These are phyloP conservation scores for Neurospora crassa DNA, from an alignment of 2,329 filamentous ascomycete species.

Conservation along the genomic window DNA sequence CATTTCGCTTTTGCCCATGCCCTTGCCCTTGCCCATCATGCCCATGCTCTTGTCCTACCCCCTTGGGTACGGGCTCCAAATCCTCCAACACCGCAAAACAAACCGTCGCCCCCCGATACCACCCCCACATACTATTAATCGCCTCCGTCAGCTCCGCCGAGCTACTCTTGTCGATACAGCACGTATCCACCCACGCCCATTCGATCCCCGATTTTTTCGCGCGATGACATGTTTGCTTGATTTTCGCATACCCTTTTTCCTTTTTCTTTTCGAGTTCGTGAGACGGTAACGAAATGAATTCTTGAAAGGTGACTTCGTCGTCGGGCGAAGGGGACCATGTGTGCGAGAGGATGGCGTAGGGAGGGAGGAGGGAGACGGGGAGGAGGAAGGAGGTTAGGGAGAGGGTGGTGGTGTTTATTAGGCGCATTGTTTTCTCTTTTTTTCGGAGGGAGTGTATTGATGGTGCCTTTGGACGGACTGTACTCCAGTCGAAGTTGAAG, in stretches of 20 bases:
- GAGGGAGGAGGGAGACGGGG: conserved; percentile 3
- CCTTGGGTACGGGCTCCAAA: background rate
- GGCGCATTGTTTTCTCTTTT: conserved; percentile 5
- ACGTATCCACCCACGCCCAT: conserved; percentile 12
- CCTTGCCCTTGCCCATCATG: too few species aligned
- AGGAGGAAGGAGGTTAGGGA: conserved; percentile 10
- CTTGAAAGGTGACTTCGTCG: conserved; percentile 10
- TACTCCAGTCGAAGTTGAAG: too few species aligned
- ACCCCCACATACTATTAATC: conserved; percentile 11
- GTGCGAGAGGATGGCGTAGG: conserved; percentile 11
- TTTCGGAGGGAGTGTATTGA: too few species aligned
- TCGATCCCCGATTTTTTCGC: conserved; percentile 4
- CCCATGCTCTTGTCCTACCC: background rate
- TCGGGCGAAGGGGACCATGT: conserved; percentile 1
- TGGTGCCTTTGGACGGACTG: too few species aligned
- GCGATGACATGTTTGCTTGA: conserved; percentile 4
- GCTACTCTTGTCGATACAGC: conserved; percentile 11
- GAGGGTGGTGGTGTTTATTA: conserved; percentile 11
- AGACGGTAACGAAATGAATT: conserved; percentile 3
- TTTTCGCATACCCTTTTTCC: conserved; percentile 8
- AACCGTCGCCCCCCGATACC: conserved; percentile 8
- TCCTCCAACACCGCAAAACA: conserved; percentile 8
- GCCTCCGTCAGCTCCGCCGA: conserved; percentile 9
- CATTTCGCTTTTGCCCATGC: too few species aligned
- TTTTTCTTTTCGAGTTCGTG: conserved; percentile 4